A percentile compares a stretch with the other conserved stretches of the same genome.
Evolutionary conservation across 2,329 filamentous ascomycete species (phyloP).

Genomic region (Myriosclerotinia scirpicola): DNA sequence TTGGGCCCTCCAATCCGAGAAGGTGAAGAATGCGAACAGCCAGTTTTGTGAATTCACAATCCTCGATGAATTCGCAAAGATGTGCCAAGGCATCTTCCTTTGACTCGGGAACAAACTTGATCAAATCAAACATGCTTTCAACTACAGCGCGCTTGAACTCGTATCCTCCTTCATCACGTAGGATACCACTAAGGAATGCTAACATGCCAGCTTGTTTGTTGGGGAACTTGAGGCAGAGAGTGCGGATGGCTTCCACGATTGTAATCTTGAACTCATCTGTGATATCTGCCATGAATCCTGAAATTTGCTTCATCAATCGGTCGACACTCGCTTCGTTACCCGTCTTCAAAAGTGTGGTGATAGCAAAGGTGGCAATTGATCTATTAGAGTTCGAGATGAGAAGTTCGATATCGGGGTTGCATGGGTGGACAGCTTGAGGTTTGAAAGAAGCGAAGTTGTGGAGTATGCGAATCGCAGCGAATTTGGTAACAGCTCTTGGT

Average conservation of each 20-base stretch:
- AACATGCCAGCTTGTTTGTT: slow-evolving; percentile 98
- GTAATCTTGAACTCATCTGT: slow-evolving; percentile 99
- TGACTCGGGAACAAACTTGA: slow-evolving; percentile 95
- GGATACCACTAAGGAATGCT: slow-evolving; percentile 92
- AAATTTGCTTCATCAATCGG: slow-evolving; percentile 97
- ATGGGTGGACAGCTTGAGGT: slow-evolving; percentile 84
- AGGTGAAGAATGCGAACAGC: slow-evolving; percentile 94
- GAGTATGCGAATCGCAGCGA: slow-evolving; percentile 92
- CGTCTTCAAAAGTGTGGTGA: slow-evolving; percentile 96
- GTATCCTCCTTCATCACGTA: slow-evolving; percentile 95
- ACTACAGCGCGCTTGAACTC: slow-evolving; percentile 98
- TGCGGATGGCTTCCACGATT: slow-evolving; percentile 98
- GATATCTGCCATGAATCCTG: slow-evolving; percentile 97
- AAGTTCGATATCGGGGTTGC: slow-evolving; percentile 96
- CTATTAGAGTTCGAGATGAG: slow-evolving; percentile 96
- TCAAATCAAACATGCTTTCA: slow-evolving; percentile 98
- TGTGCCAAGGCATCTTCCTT: slow-evolving; percentile 84
- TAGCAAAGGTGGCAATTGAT: slow-evolving; percentile 96
- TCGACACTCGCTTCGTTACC: slow-evolving; percentile 97
- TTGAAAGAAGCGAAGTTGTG: slow-evolving; percentile 98
- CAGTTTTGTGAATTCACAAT: slow-evolving; percentile 98
- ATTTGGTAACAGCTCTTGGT: slow-evolving; percentile 93
- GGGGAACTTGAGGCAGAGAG: slow-evolving; percentile 94
- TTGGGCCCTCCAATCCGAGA: slow-evolving; percentile 90
- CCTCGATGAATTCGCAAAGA: slow-evolving; percentile 98